These are phyloP conservation scores for Exophiala sp. DNA, from an alignment of 2,329 filamentous ascomycete genomes.

Conservation along the genomic window DNA sequence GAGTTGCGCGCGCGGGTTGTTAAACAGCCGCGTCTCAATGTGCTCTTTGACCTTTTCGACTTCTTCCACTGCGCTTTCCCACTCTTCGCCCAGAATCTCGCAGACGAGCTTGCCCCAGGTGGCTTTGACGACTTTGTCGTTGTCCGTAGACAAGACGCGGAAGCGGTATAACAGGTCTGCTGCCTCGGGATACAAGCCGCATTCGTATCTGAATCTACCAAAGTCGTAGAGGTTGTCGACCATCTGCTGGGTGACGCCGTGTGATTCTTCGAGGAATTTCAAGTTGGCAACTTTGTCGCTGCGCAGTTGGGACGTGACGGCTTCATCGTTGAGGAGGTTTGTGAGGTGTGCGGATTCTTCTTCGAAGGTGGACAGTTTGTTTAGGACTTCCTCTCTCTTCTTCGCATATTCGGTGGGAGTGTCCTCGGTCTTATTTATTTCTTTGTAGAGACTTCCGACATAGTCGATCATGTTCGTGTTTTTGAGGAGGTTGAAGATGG, in stretches of 20 bases:
- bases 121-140: constrained; percentile 91
- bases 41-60: constrained; percentile 83
- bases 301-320: constrained; percentile 83
- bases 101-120: constrained; percentile 98
- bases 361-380: constrained; percentile 76
- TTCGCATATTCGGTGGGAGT: constrained; percentile 80
- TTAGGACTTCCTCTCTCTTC: constrained; percentile 84
- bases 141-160: constrained; percentile 95
- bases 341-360: constrained; percentile 86
- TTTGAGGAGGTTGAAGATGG: constrained; percentile 92
- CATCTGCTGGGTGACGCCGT: constrained; percentile 92
- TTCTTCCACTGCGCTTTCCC: constrained; percentile 91
- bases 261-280: constrained; percentile 94
- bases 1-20: constrained; percentile 91
- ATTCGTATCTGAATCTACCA: constrained; percentile 96
- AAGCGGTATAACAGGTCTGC: constrained; percentile 96
- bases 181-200: constrained; percentile 85
- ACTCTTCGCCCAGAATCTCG: constrained; percentile 92
- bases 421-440: constrained; percentile 75
- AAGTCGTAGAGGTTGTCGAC: constrained; percentile 94
- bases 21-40: constrained; percentile 94
- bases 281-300: constrained; percentile 99
- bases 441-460: constrained; percentile 84
- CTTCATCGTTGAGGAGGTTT: constrained; percentile 79
- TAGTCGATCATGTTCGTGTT: constrained; percentile 99